phyloP scores from a whole-genome alignment of 495 filamentous ascomycete genomes.

The Xylaria castorea region DNA sequence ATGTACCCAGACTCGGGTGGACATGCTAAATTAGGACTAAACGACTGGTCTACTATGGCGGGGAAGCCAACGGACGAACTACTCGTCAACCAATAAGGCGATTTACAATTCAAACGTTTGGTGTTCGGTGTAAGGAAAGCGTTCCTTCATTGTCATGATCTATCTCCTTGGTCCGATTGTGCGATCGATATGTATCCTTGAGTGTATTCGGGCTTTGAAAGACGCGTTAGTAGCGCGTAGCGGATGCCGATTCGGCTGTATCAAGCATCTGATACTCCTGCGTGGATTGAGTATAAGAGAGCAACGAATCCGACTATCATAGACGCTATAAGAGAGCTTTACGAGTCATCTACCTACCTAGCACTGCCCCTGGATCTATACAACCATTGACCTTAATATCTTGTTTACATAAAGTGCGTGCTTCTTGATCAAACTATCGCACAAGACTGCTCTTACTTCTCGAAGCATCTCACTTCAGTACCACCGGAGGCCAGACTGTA shows the following conservation, averaged over 20 bases:
- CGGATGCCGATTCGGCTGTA: background rate
- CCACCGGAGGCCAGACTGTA: background rate
- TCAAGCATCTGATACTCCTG: background rate
- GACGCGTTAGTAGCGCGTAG: background rate
- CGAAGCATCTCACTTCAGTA: background rate
- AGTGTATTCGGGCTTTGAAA: background rate
- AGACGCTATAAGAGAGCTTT: background rate
- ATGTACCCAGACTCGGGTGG: constrained; percentile 10
- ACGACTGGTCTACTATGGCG: constrained; percentile 6
- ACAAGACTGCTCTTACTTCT: background rate
- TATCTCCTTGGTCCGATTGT: background rate
- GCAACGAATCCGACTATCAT: background rate
- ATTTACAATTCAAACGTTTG: constrained; percentile 11
- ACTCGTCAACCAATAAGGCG: constrained; percentile 13
- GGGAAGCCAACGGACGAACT: constrained; percentile 5
- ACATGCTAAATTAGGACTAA: constrained; percentile 26
- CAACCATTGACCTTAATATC: background rate
- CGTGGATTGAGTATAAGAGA: constrained; percentile 5
- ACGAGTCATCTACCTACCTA: background rate
- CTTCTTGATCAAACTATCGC: background rate
- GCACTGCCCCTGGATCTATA: background rate
- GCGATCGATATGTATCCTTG: background rate
- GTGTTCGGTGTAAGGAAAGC: background rate
- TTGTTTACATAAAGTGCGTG: background rate
- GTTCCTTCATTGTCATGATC: background rate